Base-by-base conservation (phyloP, 2,329 filamentous ascomycete genomes). In the Colletotrichum sp. region DNA sequence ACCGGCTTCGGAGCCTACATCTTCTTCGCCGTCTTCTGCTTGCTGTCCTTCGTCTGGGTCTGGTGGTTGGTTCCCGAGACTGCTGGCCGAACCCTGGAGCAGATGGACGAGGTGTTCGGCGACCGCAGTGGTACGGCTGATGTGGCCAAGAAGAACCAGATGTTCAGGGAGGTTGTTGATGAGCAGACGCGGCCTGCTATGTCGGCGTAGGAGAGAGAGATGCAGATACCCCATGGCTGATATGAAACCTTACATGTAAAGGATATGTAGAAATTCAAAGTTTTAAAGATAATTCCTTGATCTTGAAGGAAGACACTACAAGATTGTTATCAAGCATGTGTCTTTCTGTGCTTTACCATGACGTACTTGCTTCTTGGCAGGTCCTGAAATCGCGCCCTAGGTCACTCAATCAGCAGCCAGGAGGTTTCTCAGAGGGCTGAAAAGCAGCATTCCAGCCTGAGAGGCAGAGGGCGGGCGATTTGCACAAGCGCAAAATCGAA, bases 1-100 rank as follows among this genome's bases (percentile, higher is more conserved):
- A 82, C 89, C 21, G 85, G 84, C 1, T 90, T 89, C 77, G 80
- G 83, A 26, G 90, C 89, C 78, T 90, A 81, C 68, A 79, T 81
- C 28, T 79, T 81, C 43, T 81, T 81, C 48, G 80, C 79, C 58
- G 78, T 76, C 24, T 79, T 80, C 52, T 81, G 80, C 26, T 32
- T 80, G 21, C 56, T 81, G 26, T 78, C 80, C 5, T 67, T 78
- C 6, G 7, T 79, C 12, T 80, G 78, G 73, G 79, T 77, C 21
- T 78, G 72, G 75, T 77, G 79, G 72, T 81, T 81, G 62, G 82
- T 81, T 43, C 82, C 82, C 2, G 83, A 84, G 78, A 84, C 82
- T 13, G 83, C 81, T 71, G 81, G 80, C 12, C 67, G 80, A 52
- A 81, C 81, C 1, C 74, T 83, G 3, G 82, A 83, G 71, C 82